Conservation (phyloP, 2,329 filamentous ascomycete species). For the Chrysosphaeria jannelii region DNA sequence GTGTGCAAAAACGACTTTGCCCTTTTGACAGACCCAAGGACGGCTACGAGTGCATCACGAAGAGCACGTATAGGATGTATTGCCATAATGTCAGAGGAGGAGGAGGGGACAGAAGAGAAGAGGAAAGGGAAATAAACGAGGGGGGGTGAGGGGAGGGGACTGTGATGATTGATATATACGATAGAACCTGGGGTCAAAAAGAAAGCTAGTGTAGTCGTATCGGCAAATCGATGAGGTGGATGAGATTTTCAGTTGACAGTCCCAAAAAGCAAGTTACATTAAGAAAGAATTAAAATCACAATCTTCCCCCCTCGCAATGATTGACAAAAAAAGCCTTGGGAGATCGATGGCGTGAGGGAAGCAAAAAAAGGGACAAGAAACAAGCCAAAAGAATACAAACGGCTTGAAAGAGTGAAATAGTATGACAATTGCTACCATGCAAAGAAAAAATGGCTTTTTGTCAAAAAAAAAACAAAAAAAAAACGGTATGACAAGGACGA, state of each 20-base stretch:
- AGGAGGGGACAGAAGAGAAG: slow-evolving; percentile 1
- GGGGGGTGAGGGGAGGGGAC: background rate
- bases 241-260: too few species aligned
- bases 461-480: background rate
- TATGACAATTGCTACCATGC: too few species aligned
- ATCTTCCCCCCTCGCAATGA: too few species aligned
- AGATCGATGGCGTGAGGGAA: background rate
- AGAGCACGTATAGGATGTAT: too few species aligned
- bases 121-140: slow-evolving; percentile 1
- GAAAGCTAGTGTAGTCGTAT: background rate
- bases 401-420: too few species aligned
- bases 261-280: too few species aligned
- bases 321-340: background rate
- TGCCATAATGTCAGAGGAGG: background rate
- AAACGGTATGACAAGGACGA: background rate
- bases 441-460: too few species aligned
- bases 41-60: slow-evolving; percentile 21
- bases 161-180: background rate
- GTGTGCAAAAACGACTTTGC: slow-evolving; percentile 28
- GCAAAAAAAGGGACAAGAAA: background rate
- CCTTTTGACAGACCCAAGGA: slow-evolving; percentile 24
- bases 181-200: background rate
- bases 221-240: too few species aligned
- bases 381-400: background rate
- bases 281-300: too few species aligned